Evolutionary conservation across 768 basidiomycete species (phyloP).

Genomic region (Russula earlei): DNA sequence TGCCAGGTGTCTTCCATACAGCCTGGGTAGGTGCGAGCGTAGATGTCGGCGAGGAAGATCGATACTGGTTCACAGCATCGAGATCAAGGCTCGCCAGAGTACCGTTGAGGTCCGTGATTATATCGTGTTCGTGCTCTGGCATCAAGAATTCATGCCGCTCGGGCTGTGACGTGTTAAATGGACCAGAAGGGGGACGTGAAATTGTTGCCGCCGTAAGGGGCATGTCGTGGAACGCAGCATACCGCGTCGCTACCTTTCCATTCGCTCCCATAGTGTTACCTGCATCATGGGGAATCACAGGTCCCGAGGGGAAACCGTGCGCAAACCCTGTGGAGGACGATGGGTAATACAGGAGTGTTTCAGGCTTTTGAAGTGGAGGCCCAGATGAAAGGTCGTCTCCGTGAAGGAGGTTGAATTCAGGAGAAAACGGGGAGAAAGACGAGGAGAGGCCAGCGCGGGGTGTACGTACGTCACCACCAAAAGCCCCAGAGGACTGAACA

Average conservation of each 20-base stretch:
- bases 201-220: conserved; percentile 24
- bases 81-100: conserved; percentile 69
- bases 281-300: conserved; percentile 22
- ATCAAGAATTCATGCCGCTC: conserved; percentile 23
- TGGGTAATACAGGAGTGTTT: conserved; percentile 38
- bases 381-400: conserved; percentile 32
- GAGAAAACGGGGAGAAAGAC: conserved; percentile 69
- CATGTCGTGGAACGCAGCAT: conserved; percentile 37
- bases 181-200: conserved; percentile 21
- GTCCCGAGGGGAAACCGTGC: conserved; percentile 34
- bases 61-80: conserved; percentile 28
- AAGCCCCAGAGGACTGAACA: conserved; percentile 10
- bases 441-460: conserved; percentile 10
- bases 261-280: conserved; percentile 31
- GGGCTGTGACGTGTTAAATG: conserved; percentile 12
- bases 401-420: conserved; percentile 48
- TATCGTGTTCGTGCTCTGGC: conserved; percentile 34
- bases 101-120: conserved; percentile 62
- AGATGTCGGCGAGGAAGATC: not conserved
- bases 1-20: conserved; percentile 8
- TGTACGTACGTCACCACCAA: conserved; percentile 9
- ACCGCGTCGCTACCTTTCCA: conserved; percentile 34
- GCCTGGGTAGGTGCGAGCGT: not conserved
- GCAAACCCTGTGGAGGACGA: not conserved
- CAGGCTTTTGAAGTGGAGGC: conserved; percentile 29